Percentiles rank a stretch among this genome's conserved stretches.
Conservation (phyloP, 2,329 filamentous ascomycete genomes). For the Pyrenophora teres region DNA sequence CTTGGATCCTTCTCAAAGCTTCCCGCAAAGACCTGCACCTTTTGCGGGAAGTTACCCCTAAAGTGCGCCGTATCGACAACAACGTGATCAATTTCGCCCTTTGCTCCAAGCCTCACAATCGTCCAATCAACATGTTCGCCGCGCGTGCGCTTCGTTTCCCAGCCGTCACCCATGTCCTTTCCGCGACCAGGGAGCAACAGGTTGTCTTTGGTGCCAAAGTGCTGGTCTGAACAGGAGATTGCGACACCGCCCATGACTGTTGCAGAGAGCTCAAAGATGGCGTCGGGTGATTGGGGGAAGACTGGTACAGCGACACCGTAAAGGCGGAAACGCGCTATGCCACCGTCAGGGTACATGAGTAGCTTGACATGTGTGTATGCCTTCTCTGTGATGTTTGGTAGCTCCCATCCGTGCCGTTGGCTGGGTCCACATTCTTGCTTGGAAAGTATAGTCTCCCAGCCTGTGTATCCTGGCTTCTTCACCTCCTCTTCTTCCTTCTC, state of each 20-base stretch:
- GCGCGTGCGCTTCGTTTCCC: conserved; percentile 80
- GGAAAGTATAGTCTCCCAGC: conserved; percentile 73
- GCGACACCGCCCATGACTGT: conserved; percentile 80
- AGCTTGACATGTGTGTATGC: conserved; percentile 79
- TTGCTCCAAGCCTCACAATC: conserved; percentile 73
- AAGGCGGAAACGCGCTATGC: conserved; percentile 78
- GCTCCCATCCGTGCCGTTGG: conserved; percentile 73
- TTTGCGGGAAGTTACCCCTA: conserved; percentile 81
- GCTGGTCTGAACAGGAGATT: conserved; percentile 77
- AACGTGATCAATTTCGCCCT: conserved; percentile 67
- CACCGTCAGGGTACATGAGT: conserved; percentile 85
- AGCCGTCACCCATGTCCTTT: conserved; percentile 85
- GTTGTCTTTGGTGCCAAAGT: conserved; percentile 82
- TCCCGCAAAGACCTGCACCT: conserved; percentile 68
- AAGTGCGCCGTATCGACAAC: conserved; percentile 83
- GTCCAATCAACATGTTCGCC: conserved; percentile 79
- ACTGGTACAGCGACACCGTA: conserved; percentile 78
- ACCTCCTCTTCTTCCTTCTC: conserved; percentile 66
- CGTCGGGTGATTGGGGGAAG: conserved; percentile 68
- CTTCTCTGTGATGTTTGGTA: conserved; percentile 61
- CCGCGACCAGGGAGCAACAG: conserved; percentile 77
- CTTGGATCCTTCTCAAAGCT: conserved; percentile 62
- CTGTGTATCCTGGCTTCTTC: conserved; percentile 44
- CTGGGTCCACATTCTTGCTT: conserved; percentile 74
- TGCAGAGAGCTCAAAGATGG: conserved; percentile 75